Conservation (phyloP, 495 filamentous ascomycete species). For the Beverwykella pulmonaria region DNA sequence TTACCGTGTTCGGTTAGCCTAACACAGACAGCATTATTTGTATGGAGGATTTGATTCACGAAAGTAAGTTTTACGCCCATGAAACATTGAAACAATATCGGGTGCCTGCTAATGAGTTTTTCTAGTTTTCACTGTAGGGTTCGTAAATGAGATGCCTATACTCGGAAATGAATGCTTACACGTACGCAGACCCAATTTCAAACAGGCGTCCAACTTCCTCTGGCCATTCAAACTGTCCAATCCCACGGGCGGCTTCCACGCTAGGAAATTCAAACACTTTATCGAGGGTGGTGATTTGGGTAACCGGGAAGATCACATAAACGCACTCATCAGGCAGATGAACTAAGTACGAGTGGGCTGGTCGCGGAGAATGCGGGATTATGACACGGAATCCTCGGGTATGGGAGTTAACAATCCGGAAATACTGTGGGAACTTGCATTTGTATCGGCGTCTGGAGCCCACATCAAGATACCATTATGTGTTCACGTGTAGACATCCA, state of each 20-base stretch:
- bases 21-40: slow-evolving; percentile 74
- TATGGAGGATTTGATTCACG: slow-evolving; percentile 98
- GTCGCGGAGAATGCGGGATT: slow-evolving; percentile 14
- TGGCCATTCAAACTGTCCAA: slow-evolving; percentile 99
- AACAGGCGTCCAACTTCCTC: slow-evolving; percentile 99
- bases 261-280: slow-evolving; percentile 98
- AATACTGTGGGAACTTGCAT: slow-evolving; percentile 28
- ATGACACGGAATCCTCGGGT: slow-evolving; percentile 13
- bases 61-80: slow-evolving; percentile 54
- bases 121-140: slow-evolving; percentile 76
- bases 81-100: background rate
- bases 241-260: slow-evolving; percentile 92
- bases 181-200: slow-evolving; percentile 61
- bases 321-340: slow-evolving; percentile 94
- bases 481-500: slow-evolving; percentile 12
- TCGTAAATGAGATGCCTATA: background rate
- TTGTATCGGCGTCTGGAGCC: slow-evolving; percentile 18
- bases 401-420: slow-evolving; percentile 18
- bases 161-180: slow-evolving; percentile 4
- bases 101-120: slow-evolving; percentile 1
- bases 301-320: slow-evolving; percentile 99
- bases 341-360: slow-evolving; percentile 65
- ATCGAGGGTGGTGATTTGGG: slow-evolving; percentile 98
- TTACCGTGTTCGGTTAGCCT: slow-evolving; percentile 5
- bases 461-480: slow-evolving; percentile 1